A percentile compares a stretch with the other conserved stretches of the same genome.
phyloP scores from a whole-genome alignment of 2,329 filamentous ascomycete genomes.

The Fusarium virguliforme region DNA sequence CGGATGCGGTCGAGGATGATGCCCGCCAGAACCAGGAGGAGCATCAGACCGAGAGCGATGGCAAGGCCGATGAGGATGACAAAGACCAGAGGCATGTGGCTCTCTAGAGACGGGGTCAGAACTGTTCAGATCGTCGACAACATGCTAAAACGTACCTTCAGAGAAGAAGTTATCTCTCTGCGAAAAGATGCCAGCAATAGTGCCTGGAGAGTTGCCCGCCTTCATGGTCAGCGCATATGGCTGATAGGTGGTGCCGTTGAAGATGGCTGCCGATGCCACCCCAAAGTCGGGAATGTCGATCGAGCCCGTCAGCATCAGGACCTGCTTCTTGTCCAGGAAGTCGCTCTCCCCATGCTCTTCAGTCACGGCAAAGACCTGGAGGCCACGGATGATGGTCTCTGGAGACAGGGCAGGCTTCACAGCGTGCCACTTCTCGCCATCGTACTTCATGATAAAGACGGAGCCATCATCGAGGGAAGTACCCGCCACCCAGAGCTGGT shows the following conservation, averaged over 20 bases:
- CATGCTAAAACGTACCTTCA: constrained; percentile 67
- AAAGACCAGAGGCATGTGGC: constrained; percentile 79
- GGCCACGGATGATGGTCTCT: constrained; percentile 79
- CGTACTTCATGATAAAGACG: constrained; percentile 86
- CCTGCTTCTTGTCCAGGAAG: constrained; percentile 77
- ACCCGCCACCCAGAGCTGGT: constrained; percentile 88
- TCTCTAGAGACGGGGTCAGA: constrained; percentile 53
- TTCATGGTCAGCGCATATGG: constrained; percentile 87
- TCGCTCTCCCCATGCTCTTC: constrained; percentile 76
- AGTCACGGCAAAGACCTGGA: constrained; percentile 85
- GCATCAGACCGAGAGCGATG: constrained; percentile 83
- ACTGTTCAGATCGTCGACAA: not conserved
- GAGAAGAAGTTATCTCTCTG: constrained; percentile 85
- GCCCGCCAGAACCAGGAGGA: constrained; percentile 82
- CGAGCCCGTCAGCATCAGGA: constrained; percentile 87
- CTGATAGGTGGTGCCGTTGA: constrained; percentile 83
- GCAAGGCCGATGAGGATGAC: constrained; percentile 86
- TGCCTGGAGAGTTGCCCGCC: constrained; percentile 76
- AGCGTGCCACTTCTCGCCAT: constrained; percentile 79
- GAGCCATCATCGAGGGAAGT: constrained; percentile 74
- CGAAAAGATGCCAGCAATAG: constrained; percentile 86
- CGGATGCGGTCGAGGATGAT: constrained; percentile 82
- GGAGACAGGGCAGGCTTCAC: constrained; percentile 75
- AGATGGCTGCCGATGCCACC: constrained; percentile 87
- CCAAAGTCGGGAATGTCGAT: constrained; percentile 84